Evolutionary conservation across 768 basidiomycete species (phyloP), one percentile per base, ranked within the genome.

Genomic region (Podaxis sp.): DNA sequence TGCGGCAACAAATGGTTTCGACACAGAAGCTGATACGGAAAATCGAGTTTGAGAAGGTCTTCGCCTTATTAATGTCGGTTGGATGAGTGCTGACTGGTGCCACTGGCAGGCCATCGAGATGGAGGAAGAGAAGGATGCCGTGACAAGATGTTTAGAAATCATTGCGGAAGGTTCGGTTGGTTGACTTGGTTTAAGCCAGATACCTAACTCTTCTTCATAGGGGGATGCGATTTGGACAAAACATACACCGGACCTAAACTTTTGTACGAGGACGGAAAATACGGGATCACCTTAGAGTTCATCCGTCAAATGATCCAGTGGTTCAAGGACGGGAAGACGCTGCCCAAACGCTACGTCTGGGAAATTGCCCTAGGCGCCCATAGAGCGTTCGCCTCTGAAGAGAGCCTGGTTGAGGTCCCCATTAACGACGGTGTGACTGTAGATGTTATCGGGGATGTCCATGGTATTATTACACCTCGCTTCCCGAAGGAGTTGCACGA

Each of bases 401-500:
- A 90, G 63, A 94, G 87, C 66, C 67, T 99, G 69, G 93, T 96
- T 15, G 83, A 90, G 56, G 81, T 96, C 24, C 75, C 82, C 55
- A 74, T 99, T 24, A 80, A 82, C 27, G 87, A 94, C 13, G 95
- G 90, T 0, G 79, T 88, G 59, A 94, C 89, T 0, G 87, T 90
- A 71, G 95, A 98, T 75, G 89, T 99, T 60, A 95, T 99, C 67
- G 97, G 97, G 13, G 96, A 98, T 74, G 93, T 95, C 12, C 95
- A 97, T 74, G 94, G 94, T 91, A 46, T 46, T 91, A 46, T 46
- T 3, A n/a, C 17, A 46, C 19, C 19, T 46, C 43, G n/a, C 19
- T 0, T 46, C 8, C 17, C 6, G 7, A 17, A 46, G 43, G 17
- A 46, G 19, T 17, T 52, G 49, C 49, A 50, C 33, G 29, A 53